Base-by-base conservation (phyloP, 306 rosid genomes). In the cucumber (Cucumis sativus) region DNA sequence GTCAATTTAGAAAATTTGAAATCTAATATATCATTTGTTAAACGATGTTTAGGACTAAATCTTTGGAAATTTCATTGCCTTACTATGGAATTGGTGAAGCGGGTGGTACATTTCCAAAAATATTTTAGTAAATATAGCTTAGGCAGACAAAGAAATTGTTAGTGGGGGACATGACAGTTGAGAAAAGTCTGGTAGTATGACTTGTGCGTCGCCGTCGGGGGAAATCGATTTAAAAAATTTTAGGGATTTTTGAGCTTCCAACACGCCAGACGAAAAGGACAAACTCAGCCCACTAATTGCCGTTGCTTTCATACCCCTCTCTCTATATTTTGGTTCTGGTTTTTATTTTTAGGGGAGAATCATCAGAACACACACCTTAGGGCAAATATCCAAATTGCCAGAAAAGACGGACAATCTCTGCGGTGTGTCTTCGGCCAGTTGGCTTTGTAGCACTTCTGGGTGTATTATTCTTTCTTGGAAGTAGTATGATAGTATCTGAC, bases 371-470 rank as follows among this genome's bases (percentile, higher is more conserved):
- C 37, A 21, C 17, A 28, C 43, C 43, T 49, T 28, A 15, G 9
- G 76, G 7, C 59, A 72, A 72, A 28, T 8, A 51, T 51, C 61
- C 45, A 72, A 72, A 49, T 72, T 72, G 61, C 76, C 76, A 51
- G 77, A 52, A 72, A 72, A 30, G 62, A 51, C 60, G 51, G 52
- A 70, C 41, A 9, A 30, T 15, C 45, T 51, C 52, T 72, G 60
- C 16, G 16, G 61, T 51, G 76, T 23, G 37, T 45, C 28, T 51
- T 72, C 9, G 17, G 77, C 62, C 77, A 72, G 77, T 72, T 72
- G 77, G 77, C 77, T 49, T 30, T 51, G 25, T 61, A 51, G 23
- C 13, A 16, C 20, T 16, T 72, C 77, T 51, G 77, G 62, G 30
- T 72, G 62, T 51, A 25, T 13, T 72, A 57, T 71, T 71, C 77